Evolutionary conservation across 176 grass and related monocot genomes (phyloP), one percentile per base, ranked within the genome.

Genomic region (Luzula sylvatica): DNA sequence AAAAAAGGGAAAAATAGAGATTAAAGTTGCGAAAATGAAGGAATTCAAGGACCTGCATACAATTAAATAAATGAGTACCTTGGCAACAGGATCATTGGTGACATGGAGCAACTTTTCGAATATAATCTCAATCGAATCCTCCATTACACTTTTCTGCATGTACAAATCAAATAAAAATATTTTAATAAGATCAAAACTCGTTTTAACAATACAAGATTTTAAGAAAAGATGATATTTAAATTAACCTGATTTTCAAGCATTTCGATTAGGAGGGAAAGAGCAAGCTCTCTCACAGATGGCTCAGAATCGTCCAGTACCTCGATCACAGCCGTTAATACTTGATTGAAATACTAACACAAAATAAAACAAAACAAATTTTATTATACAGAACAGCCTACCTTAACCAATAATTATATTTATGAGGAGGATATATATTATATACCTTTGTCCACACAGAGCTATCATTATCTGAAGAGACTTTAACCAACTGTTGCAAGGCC

Each of bases 171-270:
- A 46, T n/a, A n/a, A n/a, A n/a, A n/a, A n/a, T n/a, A n/a, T n/a
- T n/a, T n/a, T n/a, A n/a, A n/a, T n/a, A n/a, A n/a, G n/a, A n/a
- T n/a, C n/a, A n/a, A n/a, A n/a, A n/a, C n/a, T n/a, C 50, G 56
- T 14, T 19, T 12, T 26, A 11, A 22, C 56, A 64, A 7, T 53
- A 53, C 66, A 67, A 52, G 16, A 18, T 43, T 22, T 61, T 53
- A 38, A 60, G 44, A 42, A 50, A 38, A 16, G 65, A 21, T 75
- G 55, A 67, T 42, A 42, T 20, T 67, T 14, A 23, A 84, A 25
- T 45, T 48, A 63, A 96, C 92, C 92, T 98, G 92, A 65, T 90
- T 86, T 51, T 80, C 86, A 25, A 98, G 85, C 81, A 98, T 98
- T 87, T 86, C 75, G 5, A 47, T 39, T 58, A 87, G 74, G 65